Evolutionary conservation across 306 rosid genomes (phyloP).

Genomic region (Myrica gale): DNA sequence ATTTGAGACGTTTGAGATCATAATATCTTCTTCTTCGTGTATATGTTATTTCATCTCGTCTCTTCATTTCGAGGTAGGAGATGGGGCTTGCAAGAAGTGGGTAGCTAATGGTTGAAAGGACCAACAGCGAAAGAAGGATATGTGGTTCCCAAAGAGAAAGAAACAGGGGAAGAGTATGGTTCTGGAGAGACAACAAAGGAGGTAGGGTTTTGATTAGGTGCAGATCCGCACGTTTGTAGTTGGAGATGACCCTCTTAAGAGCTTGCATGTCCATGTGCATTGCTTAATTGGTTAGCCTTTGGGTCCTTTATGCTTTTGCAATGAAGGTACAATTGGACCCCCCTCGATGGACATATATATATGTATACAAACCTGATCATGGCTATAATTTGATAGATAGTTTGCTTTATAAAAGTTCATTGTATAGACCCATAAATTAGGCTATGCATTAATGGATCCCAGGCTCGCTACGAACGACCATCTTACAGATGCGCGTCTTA

Average conservation of each 20-base stretch:
- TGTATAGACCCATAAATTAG: not conserved
- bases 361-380: not conserved
- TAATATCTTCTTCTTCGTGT: too few relatives aligned
- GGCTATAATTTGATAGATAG: not conserved
- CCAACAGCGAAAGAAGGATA: not conserved
- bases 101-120: not conserved
- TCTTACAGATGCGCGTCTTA: too few relatives aligned
- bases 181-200: not conserved
- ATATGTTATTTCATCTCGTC: not conserved
- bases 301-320: not conserved
- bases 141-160: not conserved
- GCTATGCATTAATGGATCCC: too few relatives aligned
- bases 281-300: not conserved
- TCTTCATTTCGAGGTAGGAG: not conserved
- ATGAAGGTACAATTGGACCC: conserved; percentile 2
- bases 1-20: too few relatives aligned
- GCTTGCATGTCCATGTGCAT: conserved; percentile 23
- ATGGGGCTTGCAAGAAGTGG: not conserved
- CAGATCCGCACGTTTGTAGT: conserved; percentile 1
- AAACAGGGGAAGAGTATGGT: not conserved
- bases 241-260: conserved; percentile 13
- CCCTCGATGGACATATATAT: too few relatives aligned
- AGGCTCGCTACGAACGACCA: too few relatives aligned
- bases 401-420: not conserved
- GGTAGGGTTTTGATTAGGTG: not conserved